Conservation (phyloP, 495 filamentous ascomycete genomes). For the Aspergillus cavernicola region DNA sequence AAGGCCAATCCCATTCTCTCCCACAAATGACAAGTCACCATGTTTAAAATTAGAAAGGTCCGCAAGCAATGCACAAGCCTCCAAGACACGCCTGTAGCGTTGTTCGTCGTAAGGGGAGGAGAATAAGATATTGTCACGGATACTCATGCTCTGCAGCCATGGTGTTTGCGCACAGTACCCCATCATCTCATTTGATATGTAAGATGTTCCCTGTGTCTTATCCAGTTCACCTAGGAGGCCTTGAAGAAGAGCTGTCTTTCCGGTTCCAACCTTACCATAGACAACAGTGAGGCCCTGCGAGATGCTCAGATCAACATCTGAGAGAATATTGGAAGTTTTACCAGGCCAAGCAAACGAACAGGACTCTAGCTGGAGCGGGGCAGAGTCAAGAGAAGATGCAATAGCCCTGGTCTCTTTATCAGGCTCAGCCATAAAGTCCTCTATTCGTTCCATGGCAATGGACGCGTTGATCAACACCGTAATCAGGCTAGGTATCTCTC, state of each 20-base stretch:
- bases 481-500: conserved; percentile 67
- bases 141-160: conserved; percentile 91
- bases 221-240: conserved; percentile 78
- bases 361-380: conserved; percentile 47
- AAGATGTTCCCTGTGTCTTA: conserved; percentile 52
- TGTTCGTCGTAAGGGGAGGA: conserved; percentile 63
- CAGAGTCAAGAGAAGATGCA: conserved; percentile 26
- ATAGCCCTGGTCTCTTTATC: conserved; percentile 56
- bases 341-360: conserved; percentile 80
- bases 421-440: conserved; percentile 79
- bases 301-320: conserved; percentile 58
- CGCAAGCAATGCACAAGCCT: conserved; percentile 59
- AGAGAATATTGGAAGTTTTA: conserved; percentile 54
- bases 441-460: conserved; percentile 72
- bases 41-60: conserved; percentile 62
- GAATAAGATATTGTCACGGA: conserved; percentile 81
- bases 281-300: conserved; percentile 62
- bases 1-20: conserved; percentile 65
- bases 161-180: conserved; percentile 81
- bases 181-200: conserved; percentile 62
- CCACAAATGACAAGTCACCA: conserved; percentile 67
- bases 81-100: conserved; percentile 56
- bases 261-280: conserved; percentile 70
- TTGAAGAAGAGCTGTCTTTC: conserved; percentile 78
- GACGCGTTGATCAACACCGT: conserved; percentile 69